phyloP scores from a whole-genome alignment of 2,329 filamentous ascomycete species.

The Epichloe sibirici region DNA sequence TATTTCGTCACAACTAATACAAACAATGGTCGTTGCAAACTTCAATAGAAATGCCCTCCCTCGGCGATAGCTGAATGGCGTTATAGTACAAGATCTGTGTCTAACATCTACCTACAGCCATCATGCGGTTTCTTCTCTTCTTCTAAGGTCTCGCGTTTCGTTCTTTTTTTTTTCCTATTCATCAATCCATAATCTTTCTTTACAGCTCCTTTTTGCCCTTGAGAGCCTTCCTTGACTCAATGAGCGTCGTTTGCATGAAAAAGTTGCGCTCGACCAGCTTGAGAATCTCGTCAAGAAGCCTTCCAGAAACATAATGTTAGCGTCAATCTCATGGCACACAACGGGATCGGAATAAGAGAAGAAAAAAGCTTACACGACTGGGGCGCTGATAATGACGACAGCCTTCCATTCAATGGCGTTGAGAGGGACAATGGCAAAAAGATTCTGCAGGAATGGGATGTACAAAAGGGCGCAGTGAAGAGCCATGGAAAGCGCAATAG shows the following conservation, averaged over 20 bases:
- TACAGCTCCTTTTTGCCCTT: conserved; percentile 44
- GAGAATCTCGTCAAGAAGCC: conserved; percentile 70
- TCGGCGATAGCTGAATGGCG: conserved; percentile 3
- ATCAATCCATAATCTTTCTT: conserved; percentile 12
- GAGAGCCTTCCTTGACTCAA: conserved; percentile 23
- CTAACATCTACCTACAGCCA: conserved; percentile 16
- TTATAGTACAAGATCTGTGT: conserved; percentile 17
- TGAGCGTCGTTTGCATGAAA: conserved; percentile 42
- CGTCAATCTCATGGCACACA: background rate
- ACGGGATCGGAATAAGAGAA: background rate
- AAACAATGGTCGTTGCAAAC: background rate
- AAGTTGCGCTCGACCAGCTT: conserved; percentile 64
- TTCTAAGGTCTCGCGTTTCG: background rate
- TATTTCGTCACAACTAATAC: background rate
- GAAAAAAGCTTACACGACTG: conserved; percentile 65
- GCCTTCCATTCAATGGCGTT: conserved; percentile 85
- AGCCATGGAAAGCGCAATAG: conserved; percentile 83
- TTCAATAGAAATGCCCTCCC: background rate
- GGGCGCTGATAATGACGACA: conserved; percentile 74
- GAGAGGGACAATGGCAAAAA: conserved; percentile 87
- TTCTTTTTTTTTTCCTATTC: conserved; percentile 9
- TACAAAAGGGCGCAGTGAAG: conserved; percentile 93
- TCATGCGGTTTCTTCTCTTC: background rate
- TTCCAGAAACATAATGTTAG: conserved; percentile 24
- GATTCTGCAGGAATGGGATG: conserved; percentile 70